Evolutionary conservation across 2,329 filamentous ascomycete species (phyloP).

Genomic region (Aspergillus unguis): DNA sequence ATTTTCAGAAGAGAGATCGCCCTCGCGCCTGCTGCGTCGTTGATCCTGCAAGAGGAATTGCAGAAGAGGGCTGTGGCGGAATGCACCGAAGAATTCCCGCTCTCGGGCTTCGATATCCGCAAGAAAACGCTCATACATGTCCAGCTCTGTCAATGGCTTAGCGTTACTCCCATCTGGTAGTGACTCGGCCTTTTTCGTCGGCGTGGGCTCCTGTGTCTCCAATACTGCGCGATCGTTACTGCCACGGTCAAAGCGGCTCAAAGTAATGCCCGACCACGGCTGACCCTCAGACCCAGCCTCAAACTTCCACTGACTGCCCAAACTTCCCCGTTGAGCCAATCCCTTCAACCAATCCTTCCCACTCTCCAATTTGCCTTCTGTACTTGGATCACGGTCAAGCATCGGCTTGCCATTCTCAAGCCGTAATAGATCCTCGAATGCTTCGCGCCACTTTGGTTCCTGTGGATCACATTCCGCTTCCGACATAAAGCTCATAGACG

Average conservation of each 20-base stretch:
- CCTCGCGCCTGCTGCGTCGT: constrained; percentile 21
- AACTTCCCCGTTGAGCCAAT: constrained; percentile 40
- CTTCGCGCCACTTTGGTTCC: constrained; percentile 52
- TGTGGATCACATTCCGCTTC: constrained; percentile 29
- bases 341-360: constrained; percentile 40
- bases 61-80: constrained; percentile 35
- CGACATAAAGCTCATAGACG: constrained; percentile 29
- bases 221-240: constrained; percentile 1
- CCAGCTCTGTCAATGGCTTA: constrained; percentile 48
- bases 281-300: constrained; percentile 21
- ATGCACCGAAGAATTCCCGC: constrained; percentile 26
- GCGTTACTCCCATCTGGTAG: constrained; percentile 22
- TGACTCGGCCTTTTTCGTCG: constrained; percentile 9
- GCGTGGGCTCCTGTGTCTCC: no score
- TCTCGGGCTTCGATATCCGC: constrained; percentile 35
- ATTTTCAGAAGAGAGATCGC: background rate
- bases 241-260: constrained; percentile 13
- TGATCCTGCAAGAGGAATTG: constrained; percentile 34
- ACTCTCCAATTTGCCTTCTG: constrained; percentile 27
- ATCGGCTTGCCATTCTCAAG: constrained; percentile 46
- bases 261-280: constrained; percentile 25
- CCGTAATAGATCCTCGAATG: constrained; percentile 58
- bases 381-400: constrained; percentile 32
- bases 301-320: constrained; percentile 40
- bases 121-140: constrained; percentile 52